Base-by-base conservation (phyloP, 306 rosid species). In the Macrotyloma uniflorum region DNA sequence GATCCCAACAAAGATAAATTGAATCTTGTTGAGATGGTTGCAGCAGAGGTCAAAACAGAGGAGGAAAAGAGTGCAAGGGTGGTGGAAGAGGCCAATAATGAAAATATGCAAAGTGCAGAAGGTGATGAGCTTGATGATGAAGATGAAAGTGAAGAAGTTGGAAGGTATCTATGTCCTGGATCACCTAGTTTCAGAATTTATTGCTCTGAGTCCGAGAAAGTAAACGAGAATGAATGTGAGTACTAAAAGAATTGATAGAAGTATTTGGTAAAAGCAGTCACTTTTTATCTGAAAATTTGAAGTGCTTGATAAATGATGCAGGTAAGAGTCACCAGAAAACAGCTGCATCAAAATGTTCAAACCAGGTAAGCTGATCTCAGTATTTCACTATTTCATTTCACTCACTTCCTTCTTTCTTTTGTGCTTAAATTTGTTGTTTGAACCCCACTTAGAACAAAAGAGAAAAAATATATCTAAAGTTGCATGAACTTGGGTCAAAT, bases 171-270 rank as follows among this genome's bases (percentile, higher is more conserved):
- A 50, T 72, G 84, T 67, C 91, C 83, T 0, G 87, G 94, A 30
- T 92, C 96, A 4, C 97, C 98, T 8, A 94, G 98, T 85, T 94
- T 94, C 76, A 87, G 87, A 82, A 86, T 94, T 59, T 94, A 89
- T 84, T 92, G 88, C 76, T 42, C 61, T 33, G 88, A 84, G 12
- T 50, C 85, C 1, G 49, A 65, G 46, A 67, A 63, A 12, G 45
- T 10, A 22, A 51, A 70, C 23, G 75, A 70, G 22, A 43, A 70
- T 13, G 70, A 78, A 49, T 24, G 89, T 89, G 20, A 83, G 87
- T 67, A 47, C 8, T 12, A 9, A 76, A 42, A 55, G n/a, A 68
- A 15, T 36, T 15, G 59, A 66, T 33, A 20, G 1, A 51, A 33
- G 36, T 12, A 11, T 57, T 1, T 57, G 8, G 8, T 38, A 10